A percentile compares a stretch with the other conserved stretches of the same genome.
Evolutionary conservation across 495 filamentous ascomycete species (phyloP).

Genomic region (Xylaria bambusicola): DNA sequence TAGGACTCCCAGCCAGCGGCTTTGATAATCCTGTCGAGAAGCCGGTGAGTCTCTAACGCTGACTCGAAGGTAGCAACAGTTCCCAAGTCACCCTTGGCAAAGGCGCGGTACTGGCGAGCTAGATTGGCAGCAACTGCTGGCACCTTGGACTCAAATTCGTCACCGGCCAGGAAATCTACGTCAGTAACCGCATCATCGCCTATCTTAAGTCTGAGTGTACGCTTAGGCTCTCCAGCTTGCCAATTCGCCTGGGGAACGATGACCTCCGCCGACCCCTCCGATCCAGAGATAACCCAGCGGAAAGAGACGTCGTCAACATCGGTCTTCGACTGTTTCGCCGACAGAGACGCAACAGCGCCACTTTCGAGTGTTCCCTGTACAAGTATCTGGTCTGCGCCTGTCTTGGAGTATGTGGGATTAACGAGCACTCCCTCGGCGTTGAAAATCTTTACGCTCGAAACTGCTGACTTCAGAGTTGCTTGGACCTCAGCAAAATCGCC

Average conservation of each 20-base stretch:
- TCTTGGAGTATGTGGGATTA: background rate
- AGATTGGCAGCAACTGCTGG: slow-evolving; percentile 14
- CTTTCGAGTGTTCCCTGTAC: slow-evolving; percentile 44
- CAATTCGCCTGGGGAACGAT: slow-evolving; percentile 20
- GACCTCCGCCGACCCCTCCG: slow-evolving; percentile 48
- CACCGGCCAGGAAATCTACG: slow-evolving; percentile 1
- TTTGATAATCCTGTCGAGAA: slow-evolving; percentile 22
- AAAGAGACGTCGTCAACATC: slow-evolving; percentile 35
- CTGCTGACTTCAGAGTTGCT: slow-evolving; percentile 37
- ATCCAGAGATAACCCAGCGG: slow-evolving; percentile 48
- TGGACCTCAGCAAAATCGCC: slow-evolving; percentile 38
- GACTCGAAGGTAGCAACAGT: slow-evolving; percentile 19
- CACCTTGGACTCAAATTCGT: slow-evolving; percentile 25
- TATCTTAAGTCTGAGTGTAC: background rate
- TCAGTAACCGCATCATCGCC: background rate
- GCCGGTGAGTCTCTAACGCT: slow-evolving; percentile 15
- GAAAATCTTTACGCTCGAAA: background rate
- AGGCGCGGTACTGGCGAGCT: slow-evolving; percentile 38
- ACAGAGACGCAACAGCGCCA: slow-evolving; percentile 39
- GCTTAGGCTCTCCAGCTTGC: background rate
- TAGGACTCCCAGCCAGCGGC: slow-evolving; percentile 17
- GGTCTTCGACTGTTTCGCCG: slow-evolving; percentile 33
- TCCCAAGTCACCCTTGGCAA: slow-evolving; percentile 31
- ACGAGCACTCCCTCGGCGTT: background rate
- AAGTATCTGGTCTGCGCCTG: slow-evolving; percentile 43